Base-by-base conservation (phyloP, 169 alveolate species). In the Plasmodium ovale region DNA sequence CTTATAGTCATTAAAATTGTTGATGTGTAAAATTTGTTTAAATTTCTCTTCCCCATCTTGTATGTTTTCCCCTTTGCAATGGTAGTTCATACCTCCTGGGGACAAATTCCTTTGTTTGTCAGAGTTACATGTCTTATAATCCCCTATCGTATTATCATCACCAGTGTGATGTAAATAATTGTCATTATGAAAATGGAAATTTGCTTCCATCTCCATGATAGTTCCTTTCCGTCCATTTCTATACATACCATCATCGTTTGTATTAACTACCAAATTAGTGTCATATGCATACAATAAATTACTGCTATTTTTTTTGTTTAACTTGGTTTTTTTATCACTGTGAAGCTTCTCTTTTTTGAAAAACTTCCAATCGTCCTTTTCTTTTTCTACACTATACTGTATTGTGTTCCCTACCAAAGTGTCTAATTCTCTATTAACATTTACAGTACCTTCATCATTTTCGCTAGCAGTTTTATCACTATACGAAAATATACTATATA, bases 401-500 rank as follows among this genome's bases (percentile, higher is more conserved):
- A n/a, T n/a, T n/a, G n/a, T 58, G 21, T 56, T 56, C n/a, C 21
- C n/a, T 23, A 56, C 31, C 29, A 35, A 49, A 49, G 27, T 14
- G 7, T 27, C 10, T 54, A 2, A 14, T 71, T 49, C 4, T 2
- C 2, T 19, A 16, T 14, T 0, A 0, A 14, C 14, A 60, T 33
- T 59, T 27, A 25, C 47, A 9, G 14, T 23, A 3, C 35, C n/a
- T 5, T 51, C 12, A n/a, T 21, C 16, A 19, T 51, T 49, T 6
- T 39, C 27, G n/a, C 10, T 21, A 33, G 2, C 9, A 2, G 10
- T 59, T 44, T 62, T 27, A 14, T 56, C 71, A 7, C 35, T 49
- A 47, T 31, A 54, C 0, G 77, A 74, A 65, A 74, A 74, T 42
- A 74, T 74, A 37, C 44, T 65, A 74, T 74, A 74, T 42, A 74